phyloP scores from a whole-genome alignment of 768 basidiomycete genomes.

The Plicaturopsis crispa region DNA sequence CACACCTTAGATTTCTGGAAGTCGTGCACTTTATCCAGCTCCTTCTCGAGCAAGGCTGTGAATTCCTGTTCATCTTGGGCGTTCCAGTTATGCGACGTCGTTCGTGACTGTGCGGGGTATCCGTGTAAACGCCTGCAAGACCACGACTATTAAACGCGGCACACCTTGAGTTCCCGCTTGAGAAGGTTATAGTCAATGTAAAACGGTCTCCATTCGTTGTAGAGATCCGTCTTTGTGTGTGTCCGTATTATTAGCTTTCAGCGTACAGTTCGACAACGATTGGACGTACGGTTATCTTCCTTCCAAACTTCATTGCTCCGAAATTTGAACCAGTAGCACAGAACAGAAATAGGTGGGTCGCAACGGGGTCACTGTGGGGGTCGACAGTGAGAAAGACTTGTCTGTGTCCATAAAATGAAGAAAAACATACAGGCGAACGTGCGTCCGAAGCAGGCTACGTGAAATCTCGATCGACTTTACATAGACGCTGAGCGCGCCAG shows the following conservation, averaged over 20 bases:
- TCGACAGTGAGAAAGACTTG: too few relatives aligned
- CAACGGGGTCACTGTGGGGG: too few relatives aligned
- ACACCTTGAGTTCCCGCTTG: conserved; percentile 85
- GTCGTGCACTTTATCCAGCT: conserved; percentile 90
- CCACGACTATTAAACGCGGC: conserved; percentile 14
- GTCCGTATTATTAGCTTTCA: too few relatives aligned
- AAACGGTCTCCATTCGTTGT: conserved; percentile 84
- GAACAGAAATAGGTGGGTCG: too few relatives aligned
- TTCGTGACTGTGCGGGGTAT: conserved; percentile 32
- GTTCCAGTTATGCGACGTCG: conserved; percentile 56
- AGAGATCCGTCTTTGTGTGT: conserved; percentile 71
- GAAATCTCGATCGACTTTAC: neutral
- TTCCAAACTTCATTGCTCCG: conserved; percentile 68
- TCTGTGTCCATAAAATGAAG: too few relatives aligned
- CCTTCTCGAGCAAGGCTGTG: conserved; percentile 65
- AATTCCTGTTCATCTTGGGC: conserved; percentile 80
- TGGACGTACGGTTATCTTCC: conserved; percentile 57
- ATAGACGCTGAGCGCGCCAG: neutral
- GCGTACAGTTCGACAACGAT: too few relatives aligned
- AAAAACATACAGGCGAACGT: conserved; percentile 4
- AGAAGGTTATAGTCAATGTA: conserved; percentile 87
- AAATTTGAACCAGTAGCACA: too few relatives aligned
- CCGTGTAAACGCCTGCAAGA: neutral
- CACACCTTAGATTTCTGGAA: conserved; percentile 86
- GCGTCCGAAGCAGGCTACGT: conserved; percentile 1